Evolutionary conservation across 2,329 filamentous ascomycete genomes (phyloP).

Genomic region (Monilinia vaccinii-corymbosi): DNA sequence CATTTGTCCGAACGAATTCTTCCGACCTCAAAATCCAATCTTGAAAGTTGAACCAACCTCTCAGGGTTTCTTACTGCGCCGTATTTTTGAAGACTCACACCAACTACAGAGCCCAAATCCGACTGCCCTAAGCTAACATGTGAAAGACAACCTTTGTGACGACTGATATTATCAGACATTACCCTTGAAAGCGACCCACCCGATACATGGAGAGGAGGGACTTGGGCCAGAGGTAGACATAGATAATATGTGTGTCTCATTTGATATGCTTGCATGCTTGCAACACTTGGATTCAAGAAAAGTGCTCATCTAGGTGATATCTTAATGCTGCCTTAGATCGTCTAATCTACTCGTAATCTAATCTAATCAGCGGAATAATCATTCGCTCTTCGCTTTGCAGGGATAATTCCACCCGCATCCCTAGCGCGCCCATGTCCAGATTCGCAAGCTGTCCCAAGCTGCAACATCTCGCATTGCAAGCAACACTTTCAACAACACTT

Average conservation of each 20-base stretch:
- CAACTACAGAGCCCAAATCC: neutral
- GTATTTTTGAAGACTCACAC: neutral
- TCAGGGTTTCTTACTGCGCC: too few species aligned
- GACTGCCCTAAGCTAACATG: too few species aligned
- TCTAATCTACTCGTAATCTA: neutral
- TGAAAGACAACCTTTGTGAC: neutral
- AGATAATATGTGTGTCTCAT: neutral
- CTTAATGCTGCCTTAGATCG: neutral
- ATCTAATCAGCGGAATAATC: neutral
- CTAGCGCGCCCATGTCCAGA: constrained; percentile 9
- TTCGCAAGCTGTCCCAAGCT: constrained; percentile 19
- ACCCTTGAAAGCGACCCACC: neutral
- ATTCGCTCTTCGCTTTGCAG: neutral
- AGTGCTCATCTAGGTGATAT: neutral
- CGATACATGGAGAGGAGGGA: neutral
- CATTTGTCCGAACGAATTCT: neutral
- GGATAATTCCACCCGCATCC: constrained; percentile 3
- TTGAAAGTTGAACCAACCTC: neutral
- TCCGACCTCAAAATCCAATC: neutral
- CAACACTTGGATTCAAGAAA: too few species aligned
- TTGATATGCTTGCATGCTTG: too few species aligned
- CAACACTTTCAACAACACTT: neutral
- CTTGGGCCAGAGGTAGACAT: too few species aligned
- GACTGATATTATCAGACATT: neutral
- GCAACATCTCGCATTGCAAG: neutral